Percentiles rank a stretch among this genome's conserved stretches.
phyloP scores from a whole-genome alignment of 495 filamentous ascomycete genomes.

The Penicillium ochrochloron region DNA sequence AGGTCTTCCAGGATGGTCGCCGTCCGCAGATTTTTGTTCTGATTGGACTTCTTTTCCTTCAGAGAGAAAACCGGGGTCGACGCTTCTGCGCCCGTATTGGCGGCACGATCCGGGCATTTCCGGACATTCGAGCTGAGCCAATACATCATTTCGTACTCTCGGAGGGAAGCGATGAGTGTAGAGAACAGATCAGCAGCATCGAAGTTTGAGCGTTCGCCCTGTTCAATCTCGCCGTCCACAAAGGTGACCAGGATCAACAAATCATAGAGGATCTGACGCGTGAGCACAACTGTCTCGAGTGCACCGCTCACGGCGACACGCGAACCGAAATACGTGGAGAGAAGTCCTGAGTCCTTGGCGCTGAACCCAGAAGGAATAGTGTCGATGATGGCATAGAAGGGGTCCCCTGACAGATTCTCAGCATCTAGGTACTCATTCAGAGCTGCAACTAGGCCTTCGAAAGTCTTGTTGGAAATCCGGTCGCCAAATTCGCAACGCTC shows the following conservation, averaged over 20 bases:
- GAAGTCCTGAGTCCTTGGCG: constrained; percentile 51
- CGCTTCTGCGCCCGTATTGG: constrained; percentile 25
- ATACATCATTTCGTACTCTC: constrained; percentile 73
- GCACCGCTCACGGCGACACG: constrained; percentile 73
- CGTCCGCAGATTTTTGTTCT: constrained; percentile 33
- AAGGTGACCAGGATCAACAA: constrained; percentile 84
- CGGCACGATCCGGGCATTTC: constrained; percentile 31
- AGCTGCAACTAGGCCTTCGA: constrained; percentile 45
- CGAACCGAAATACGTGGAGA: constrained; percentile 69
- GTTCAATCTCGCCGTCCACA: constrained; percentile 76
- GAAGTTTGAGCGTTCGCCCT: constrained; percentile 66
- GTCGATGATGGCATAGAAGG: constrained; percentile 56
- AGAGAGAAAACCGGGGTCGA: constrained; percentile 32
- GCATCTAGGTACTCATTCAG: constrained; percentile 47
- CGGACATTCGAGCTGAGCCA: constrained; percentile 74
- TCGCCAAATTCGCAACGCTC: constrained; percentile 71
- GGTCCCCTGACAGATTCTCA: constrained; percentile 51
- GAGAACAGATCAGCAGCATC: constrained; percentile 70
- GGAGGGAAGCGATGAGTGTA: constrained; percentile 66
- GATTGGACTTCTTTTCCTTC: constrained; percentile 31
- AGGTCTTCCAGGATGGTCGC: constrained; percentile 55
- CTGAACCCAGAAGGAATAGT: constrained; percentile 44
- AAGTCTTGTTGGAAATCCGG: constrained; percentile 76
- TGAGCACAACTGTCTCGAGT: constrained; percentile 75
- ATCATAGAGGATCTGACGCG: constrained; percentile 69